phyloP scores from a whole-genome alignment of 148 eudicot genomes.

The Silene latifolia region DNA sequence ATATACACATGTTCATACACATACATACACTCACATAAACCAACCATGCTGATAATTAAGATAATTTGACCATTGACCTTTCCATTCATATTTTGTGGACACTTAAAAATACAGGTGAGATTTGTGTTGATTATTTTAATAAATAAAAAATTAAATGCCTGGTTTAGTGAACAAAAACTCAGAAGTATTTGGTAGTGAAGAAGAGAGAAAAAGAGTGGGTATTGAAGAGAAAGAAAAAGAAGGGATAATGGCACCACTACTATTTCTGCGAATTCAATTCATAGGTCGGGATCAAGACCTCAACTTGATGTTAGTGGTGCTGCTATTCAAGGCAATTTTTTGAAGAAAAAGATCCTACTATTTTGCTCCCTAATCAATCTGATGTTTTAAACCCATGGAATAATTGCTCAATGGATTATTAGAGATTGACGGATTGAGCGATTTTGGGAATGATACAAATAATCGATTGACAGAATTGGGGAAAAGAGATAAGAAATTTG shows the following conservation, averaged over 20 bases:
- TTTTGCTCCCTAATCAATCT: constrained; percentile 93
- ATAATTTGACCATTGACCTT: neutral
- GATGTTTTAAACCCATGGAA: constrained; percentile 36
- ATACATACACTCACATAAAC: too few relatives aligned
- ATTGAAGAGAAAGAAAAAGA: neutral
- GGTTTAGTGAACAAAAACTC: constrained; percentile 32
- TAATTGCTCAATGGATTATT: too few relatives aligned
- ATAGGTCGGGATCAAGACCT: constrained; percentile 74
- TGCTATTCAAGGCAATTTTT: constrained; percentile 91
- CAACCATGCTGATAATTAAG: neutral
- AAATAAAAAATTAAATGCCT: constrained; percentile 37
- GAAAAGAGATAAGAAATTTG: too few relatives aligned
- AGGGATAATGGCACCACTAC: constrained; percentile 23
- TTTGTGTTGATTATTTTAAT: constrained; percentile 10
- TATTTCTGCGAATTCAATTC: constrained; percentile 35
- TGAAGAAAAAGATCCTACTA: constrained; percentile 86
- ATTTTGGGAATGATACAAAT: too few relatives aligned
- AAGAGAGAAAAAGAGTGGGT: neutral
- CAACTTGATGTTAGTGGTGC: constrained; percentile 90
- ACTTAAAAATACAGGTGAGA: constrained; percentile 18
- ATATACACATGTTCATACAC: too few relatives aligned
- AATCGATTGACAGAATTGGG: too few relatives aligned
- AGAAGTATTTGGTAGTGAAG: constrained; percentile 14
- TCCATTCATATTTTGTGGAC: constrained; percentile 8
- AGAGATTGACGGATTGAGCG: too few relatives aligned